A percentile compares a stretch with the other conserved stretches of the same genome.
Evolutionary conservation across 148 eudicot species (phyloP).

Genomic region (Amaranthus hypochondriacus): DNA sequence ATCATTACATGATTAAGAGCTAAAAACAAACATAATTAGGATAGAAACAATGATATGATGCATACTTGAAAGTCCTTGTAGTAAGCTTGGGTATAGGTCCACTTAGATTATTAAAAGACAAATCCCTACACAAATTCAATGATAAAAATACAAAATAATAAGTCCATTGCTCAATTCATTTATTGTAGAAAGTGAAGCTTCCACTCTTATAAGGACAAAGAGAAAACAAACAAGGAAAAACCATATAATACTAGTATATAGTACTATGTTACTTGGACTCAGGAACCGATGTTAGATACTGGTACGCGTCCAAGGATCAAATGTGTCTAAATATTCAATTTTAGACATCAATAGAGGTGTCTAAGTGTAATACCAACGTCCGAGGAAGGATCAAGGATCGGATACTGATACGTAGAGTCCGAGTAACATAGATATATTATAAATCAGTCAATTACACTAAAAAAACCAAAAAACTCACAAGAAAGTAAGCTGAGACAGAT

Average conservation of each 20-base stretch:
- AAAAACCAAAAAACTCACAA: conserved; percentile 57
- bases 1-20: conserved; percentile 12
- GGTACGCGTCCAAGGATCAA: no score
- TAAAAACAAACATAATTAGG: not conserved
- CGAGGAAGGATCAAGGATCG: no score
- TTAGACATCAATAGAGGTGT: no score
- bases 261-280: not conserved
- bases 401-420: no score
- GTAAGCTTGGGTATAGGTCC: conserved; percentile 85
- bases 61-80: conserved; percentile 81
- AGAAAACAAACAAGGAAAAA: conserved; percentile 30
- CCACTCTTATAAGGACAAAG: conserved; percentile 17
- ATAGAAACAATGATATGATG: conserved; percentile 13
- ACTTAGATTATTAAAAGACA: conserved; percentile 94
- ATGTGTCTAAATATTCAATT: no score
- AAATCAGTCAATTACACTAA: conserved; percentile 3
- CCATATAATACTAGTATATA: not conserved
- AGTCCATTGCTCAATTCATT: conserved; percentile 15
- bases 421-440: no score
- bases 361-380: no score
- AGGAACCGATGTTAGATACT: no score
- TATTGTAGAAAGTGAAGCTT: conserved; percentile 14
- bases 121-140: conserved; percentile 56
- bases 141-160: conserved; percentile 5
- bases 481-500: conserved; percentile 77